These are phyloP conservation scores for Solanum rostratum DNA, from an alignment of 257 asterid genomes.

Conservation along the genomic window DNA sequence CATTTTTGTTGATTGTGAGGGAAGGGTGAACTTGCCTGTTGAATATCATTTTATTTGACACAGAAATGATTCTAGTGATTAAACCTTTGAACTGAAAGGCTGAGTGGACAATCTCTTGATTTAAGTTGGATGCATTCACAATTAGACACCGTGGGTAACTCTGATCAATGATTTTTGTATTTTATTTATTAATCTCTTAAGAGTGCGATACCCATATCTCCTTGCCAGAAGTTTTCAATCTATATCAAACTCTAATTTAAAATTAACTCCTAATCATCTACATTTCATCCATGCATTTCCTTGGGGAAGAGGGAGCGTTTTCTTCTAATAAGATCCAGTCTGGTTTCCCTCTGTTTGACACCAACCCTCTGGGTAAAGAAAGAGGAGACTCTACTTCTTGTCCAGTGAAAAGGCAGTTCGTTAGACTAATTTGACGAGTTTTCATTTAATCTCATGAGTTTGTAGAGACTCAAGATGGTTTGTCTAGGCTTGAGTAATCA, in stretches of 20 bases:
- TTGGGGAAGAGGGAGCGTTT: neutral
- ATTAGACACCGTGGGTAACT: neutral
- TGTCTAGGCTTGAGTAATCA: neutral
- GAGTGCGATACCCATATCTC: neutral
- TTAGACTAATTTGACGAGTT: neutral
- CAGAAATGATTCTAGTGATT: neutral
- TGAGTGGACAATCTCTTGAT: neutral
- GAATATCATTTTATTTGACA: neutral
- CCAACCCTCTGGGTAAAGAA: neutral
- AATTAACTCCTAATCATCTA: neutral
- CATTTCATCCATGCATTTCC: neutral
- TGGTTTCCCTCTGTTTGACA: neutral
- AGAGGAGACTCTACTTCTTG: neutral
- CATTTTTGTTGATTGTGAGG: neutral
- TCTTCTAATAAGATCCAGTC: neutral
- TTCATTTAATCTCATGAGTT: neutral
- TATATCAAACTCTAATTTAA: neutral
- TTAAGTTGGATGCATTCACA: neutral
- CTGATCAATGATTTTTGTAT: neutral
- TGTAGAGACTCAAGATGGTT: neutral
- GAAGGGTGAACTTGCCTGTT: neutral
- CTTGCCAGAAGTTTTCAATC: neutral
- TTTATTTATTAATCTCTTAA: neutral
- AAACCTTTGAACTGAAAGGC: neutral
- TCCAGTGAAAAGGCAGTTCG: neutral